Percentiles rank a stretch among this genome's conserved stretches.
Conservation (phyloP, 805 yeast species). For the Kluyveromyces starmeri region DNA sequence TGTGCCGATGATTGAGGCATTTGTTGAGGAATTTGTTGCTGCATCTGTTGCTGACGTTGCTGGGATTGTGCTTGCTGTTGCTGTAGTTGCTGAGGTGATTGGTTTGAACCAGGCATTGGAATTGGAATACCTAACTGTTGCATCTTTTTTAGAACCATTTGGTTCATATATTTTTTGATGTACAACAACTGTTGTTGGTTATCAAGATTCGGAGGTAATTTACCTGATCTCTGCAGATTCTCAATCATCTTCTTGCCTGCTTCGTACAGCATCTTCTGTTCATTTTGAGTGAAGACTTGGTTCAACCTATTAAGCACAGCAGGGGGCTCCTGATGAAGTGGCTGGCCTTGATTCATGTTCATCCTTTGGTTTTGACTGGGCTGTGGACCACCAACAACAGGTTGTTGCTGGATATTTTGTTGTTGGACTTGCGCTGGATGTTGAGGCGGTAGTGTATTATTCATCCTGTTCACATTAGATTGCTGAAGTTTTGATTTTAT, state of each 20-base stretch:
- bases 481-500: slow-evolving; percentile 40
- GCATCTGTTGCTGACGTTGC: slow-evolving; percentile 8
- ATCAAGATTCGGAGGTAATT: slow-evolving; percentile 12
- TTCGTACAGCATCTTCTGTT: slow-evolving; percentile 27
- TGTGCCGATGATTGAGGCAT: slow-evolving; percentile 11
- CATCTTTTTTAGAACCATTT: slow-evolving; percentile 29
- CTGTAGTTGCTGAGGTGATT: slow-evolving; percentile 18
- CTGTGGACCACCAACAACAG: slow-evolving; percentile 32
- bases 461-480: slow-evolving; percentile 28
- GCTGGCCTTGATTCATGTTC: slow-evolving; percentile 19
- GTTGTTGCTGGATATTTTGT: slow-evolving; percentile 21
- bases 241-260: slow-evolving; percentile 31
- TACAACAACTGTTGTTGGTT: slow-evolving; percentile 21
- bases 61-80: slow-evolving; percentile 8
- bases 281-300: slow-evolving; percentile 29
- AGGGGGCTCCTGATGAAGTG: slow-evolving; percentile 25
- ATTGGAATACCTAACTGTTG: slow-evolving; percentile 19
- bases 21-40: slow-evolving; percentile 4
- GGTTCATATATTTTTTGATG: slow-evolving; percentile 30
- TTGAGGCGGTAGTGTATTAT: slow-evolving; percentile 25
- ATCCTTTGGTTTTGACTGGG: slow-evolving; percentile 27
- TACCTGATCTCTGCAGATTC: slow-evolving; percentile 27
- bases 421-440: slow-evolving; percentile 26
- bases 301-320: slow-evolving; percentile 28
- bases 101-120: slow-evolving; percentile 6